These are phyloP conservation scores for Discostella pseudostelligera DNA, from an alignment of 108 stramenopile genomes.

Conservation along the genomic window DNA sequence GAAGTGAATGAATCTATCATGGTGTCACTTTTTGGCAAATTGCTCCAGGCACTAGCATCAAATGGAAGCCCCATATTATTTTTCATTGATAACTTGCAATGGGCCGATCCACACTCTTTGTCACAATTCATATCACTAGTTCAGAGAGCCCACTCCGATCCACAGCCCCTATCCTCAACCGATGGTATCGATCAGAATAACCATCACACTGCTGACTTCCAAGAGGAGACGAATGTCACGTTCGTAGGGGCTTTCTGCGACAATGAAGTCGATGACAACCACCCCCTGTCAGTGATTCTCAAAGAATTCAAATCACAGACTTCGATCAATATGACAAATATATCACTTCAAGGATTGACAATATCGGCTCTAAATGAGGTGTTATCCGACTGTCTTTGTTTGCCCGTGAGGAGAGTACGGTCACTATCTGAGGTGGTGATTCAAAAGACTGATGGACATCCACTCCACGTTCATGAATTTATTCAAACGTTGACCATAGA, in stretches of 20 bases:
- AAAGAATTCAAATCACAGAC: background rate
- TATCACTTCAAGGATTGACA: constrained; percentile 7
- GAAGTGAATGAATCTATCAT: constrained; percentile 5
- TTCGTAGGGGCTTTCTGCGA: constrained; percentile 48
- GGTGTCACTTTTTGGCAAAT: constrained; percentile 10
- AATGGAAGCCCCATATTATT: constrained; percentile 11
- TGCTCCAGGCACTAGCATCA: constrained; percentile 6
- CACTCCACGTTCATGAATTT: constrained; percentile 11
- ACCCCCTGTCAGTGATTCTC: constrained; percentile 12
- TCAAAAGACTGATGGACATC: constrained; percentile 23
- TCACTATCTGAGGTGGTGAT: constrained; percentile 7
- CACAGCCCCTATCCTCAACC: background rate
- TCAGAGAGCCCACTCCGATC: constrained; percentile 8
- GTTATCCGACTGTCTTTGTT: constrained; percentile 17
- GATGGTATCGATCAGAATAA: background rate
- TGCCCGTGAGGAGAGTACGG: constrained; percentile 10
- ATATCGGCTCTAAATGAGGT: constrained; percentile 4
- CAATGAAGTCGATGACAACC: constrained; percentile 39
- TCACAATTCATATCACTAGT: constrained; percentile 36
- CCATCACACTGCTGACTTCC: background rate
- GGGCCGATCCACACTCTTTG: constrained; percentile 48
- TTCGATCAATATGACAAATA: constrained; percentile 15
- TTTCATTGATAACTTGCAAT: constrained; percentile 62
- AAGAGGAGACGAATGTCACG: constrained; percentile 12
- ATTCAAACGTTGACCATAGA: constrained; percentile 2